Conservation (phyloP, 2,329 filamentous ascomycete species). For the Botrytis squamosa region DNA sequence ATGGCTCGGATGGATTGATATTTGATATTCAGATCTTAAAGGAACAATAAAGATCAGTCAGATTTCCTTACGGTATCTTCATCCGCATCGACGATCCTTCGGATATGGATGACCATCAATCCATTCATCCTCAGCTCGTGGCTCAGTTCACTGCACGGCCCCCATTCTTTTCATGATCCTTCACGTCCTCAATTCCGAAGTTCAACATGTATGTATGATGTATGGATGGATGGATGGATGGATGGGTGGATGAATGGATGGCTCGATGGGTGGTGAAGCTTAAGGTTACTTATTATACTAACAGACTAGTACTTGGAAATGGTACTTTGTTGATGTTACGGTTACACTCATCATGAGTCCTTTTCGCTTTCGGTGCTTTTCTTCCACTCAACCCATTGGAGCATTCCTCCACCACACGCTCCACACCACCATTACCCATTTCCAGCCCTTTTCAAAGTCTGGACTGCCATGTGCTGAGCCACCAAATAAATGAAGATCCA, state of each 20-base stretch:
- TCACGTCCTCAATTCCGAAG: not conserved
- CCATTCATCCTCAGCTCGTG: constrained; percentile 12
- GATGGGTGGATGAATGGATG: too few relatives aligned
- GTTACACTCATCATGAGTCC: not conserved
- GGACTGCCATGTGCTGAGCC: constrained; percentile 15
- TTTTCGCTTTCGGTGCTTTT: constrained; percentile 13
- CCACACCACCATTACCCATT: not conserved
- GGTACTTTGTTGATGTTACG: not conserved
- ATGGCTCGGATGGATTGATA: not conserved
- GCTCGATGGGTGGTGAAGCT: not conserved
- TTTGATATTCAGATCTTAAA: not conserved
- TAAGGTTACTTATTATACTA: not conserved
- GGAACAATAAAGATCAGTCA: constrained; percentile 1
- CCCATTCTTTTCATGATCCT: not conserved
- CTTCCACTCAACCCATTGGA: not conserved
- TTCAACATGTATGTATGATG: not conserved
- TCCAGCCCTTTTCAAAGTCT: not conserved
- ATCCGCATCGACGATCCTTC: not conserved
- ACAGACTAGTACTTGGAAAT: not conserved
- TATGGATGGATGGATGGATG: too few relatives aligned
- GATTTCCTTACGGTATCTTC: constrained; percentile 1
- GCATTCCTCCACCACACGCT: not conserved
- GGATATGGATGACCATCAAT: not conserved
- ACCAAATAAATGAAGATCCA: not conserved
- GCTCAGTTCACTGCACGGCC: constrained; percentile 10